Conservation (phyloP, 1,139 yeast species). For the Sugiyamaella novakii region DNA sequence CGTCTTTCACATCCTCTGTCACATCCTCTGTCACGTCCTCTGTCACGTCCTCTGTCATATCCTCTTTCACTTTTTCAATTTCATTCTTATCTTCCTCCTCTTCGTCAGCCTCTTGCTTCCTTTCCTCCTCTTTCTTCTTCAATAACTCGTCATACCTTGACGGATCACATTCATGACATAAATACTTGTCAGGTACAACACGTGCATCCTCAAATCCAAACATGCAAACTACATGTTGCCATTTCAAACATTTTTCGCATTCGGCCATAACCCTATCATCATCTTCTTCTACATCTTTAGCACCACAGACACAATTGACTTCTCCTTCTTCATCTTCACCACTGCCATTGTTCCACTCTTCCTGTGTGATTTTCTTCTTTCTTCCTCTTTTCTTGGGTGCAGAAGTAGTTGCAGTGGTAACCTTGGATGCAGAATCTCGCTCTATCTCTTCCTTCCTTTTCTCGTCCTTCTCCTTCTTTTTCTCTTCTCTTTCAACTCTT, state of each 20-base stretch:
- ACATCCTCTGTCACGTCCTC: not conserved
- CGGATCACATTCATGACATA: slow-evolving; percentile 52
- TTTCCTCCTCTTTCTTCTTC: slow-evolving; percentile 10
- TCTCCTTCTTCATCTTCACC: slow-evolving; percentile 48
- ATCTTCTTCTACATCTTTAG: slow-evolving; percentile 62
- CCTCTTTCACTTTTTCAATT: too few relatives aligned
- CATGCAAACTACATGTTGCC: slow-evolving; percentile 86
- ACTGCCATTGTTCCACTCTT: slow-evolving; percentile 26
- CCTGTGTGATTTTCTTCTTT: slow-evolving; percentile 13
- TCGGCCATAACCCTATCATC: slow-evolving; percentile 69
- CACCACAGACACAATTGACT: slow-evolving; percentile 67
- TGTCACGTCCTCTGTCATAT: not conserved
- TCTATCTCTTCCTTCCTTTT: slow-evolving; percentile 11
- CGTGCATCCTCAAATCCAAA: slow-evolving; percentile 50
- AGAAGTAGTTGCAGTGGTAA: not conserved
- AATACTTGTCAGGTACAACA: slow-evolving; percentile 51
- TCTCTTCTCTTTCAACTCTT: slow-evolving; percentile 5
- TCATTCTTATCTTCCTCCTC: not conserved
- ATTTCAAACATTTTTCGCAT: slow-evolving; percentile 74
- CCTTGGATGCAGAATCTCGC: not conserved
- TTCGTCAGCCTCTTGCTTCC: slow-evolving; percentile 1
- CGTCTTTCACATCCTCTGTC: not conserved
- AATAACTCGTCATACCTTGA: slow-evolving; percentile 7
- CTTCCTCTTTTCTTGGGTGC: not conserved
- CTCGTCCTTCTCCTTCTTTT: slow-evolving; percentile 7